A percentile compares a stretch with the other conserved stretches of the same genome.
phyloP scores from a whole-genome alignment of 2,329 filamentous ascomycete genomes.

The Fusarium udum region DNA sequence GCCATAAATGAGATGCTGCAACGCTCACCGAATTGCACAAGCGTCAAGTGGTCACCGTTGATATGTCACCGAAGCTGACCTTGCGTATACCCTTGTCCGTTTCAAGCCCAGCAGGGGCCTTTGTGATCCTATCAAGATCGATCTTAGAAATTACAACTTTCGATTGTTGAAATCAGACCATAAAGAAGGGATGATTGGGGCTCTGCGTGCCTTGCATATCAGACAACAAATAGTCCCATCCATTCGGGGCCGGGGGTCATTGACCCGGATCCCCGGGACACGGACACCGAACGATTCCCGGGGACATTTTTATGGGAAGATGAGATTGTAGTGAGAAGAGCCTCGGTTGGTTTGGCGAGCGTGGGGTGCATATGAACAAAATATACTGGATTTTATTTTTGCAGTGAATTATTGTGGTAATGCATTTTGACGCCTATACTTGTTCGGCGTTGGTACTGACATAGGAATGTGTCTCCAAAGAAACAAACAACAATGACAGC shows the following conservation, averaged over 20 bases:
- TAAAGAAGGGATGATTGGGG: conserved; percentile 14
- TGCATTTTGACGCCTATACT: not conserved
- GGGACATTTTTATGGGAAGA: not conserved
- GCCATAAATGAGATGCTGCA: not conserved
- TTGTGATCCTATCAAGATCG: not conserved
- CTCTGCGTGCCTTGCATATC: conserved; percentile 34
- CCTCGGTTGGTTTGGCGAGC: conserved; percentile 3
- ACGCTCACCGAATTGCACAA: not conserved
- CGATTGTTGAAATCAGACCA: conserved; percentile 34
- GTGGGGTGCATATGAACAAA: not conserved
- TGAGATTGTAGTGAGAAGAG: not conserved
- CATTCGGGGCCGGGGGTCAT: conserved; percentile 16
- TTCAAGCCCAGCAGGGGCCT: not conserved
- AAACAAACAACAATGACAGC: not conserved
- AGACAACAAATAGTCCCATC: conserved; percentile 21
- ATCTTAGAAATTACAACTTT: conserved; percentile 22
- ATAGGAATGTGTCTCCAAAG: not conserved
- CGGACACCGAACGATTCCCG: conserved; percentile 7
- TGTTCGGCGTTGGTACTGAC: not conserved
- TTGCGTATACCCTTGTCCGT: not conserved
- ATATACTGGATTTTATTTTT: not conserved
- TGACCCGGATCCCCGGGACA: conserved; percentile 7
- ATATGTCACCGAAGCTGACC: not conserved
- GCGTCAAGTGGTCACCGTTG: not conserved
- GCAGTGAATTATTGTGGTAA: not conserved